Base-by-base conservation (phyloP, 306 rosid species). In the Leucaena leucocephala region DNA sequence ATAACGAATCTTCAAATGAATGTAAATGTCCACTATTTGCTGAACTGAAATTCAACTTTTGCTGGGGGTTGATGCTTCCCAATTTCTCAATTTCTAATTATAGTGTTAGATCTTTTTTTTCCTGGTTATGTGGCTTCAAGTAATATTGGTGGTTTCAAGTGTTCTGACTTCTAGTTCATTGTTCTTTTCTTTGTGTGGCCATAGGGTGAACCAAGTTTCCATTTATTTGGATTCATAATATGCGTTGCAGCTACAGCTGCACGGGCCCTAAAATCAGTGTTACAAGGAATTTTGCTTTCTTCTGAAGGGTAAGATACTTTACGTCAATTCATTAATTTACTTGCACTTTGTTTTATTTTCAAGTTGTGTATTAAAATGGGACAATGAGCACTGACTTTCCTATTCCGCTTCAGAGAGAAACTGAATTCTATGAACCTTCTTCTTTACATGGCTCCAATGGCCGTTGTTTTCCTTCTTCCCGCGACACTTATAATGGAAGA, bases 181-280 rank as follows among this genome's bases (percentile, higher is more conserved):
- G 40, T 44, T 70, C 68, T 70, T 71, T 39, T 83, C 80, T 78
- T 83, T 76, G 21, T 63, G 61, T 80, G 87, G 57, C 55, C 71
- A 40, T 68, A 96, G 99, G 96, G 99, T 82, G 99, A 96, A 82
- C 99, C 99, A 0, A 96, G 99, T 84, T 96, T 96, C 90, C 99
- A 96, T 87, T 83, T 96, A 62, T 96, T 96, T 80, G 99, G 99
- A 71, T 96, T 96, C 86, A 74, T 96, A 46, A 80, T 96, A 50
- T 96, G 99, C 76, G n/a, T 93, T 40, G 95, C 99, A 3, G 99
- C 99, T n/a, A 96, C 99, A 2, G 99, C 88, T 78, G 99, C 99
- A 62, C 89, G 99, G 87, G 99, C 99, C 14, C 91, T 96, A 38
- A 96, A 96, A 80, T 93, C 98, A 36, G 99, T 95, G 68, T 83